phyloP scores from a whole-genome alignment of 164 flowering plant genomes.

The Magnolia officinalis region DNA sequence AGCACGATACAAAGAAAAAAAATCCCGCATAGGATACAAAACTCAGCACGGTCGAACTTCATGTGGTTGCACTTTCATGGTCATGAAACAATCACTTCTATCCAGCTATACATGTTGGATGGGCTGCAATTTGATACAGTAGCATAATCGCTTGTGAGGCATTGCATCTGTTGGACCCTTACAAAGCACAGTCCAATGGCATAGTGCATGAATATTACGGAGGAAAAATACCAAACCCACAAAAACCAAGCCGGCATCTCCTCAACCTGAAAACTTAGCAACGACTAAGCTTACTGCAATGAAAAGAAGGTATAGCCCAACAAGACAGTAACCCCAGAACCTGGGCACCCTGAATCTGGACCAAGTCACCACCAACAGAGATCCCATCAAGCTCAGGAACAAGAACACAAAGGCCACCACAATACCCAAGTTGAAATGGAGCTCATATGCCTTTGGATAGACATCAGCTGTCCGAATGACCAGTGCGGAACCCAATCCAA shows the following conservation, averaged over 20 bases:
- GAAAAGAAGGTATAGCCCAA: constrained; percentile 69
- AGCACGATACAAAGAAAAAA: neutral
- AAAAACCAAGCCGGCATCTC: neutral
- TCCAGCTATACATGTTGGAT: neutral
- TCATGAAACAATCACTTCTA: no score
- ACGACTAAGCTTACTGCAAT: constrained; percentile 58
- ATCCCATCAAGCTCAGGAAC: constrained; percentile 91
- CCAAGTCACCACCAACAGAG: constrained; percentile 80
- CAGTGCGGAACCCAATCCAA: constrained; percentile 87
- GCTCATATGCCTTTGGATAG: constrained; percentile 72
- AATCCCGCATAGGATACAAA: neutral
- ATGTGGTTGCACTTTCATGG: no score
- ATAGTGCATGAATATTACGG: neutral
- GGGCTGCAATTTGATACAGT: no score
- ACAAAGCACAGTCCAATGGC: neutral
- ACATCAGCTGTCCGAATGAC: constrained; percentile 68
- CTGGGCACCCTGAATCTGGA: constrained; percentile 83
- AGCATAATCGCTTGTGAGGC: neutral
- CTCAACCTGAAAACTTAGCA: constrained; percentile 57
- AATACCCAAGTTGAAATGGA: constrained; percentile 76
- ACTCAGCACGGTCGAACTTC: no score
- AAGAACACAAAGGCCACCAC: constrained; percentile 86
- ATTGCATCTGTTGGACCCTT: neutral
- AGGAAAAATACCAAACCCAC: neutral
- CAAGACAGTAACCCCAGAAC: constrained; percentile 97